A percentile compares a stretch with the other conserved stretches of the same genome.
Conservation (phyloP, 2,329 filamentous ascomycete species). For the Penicillium sp. region DNA sequence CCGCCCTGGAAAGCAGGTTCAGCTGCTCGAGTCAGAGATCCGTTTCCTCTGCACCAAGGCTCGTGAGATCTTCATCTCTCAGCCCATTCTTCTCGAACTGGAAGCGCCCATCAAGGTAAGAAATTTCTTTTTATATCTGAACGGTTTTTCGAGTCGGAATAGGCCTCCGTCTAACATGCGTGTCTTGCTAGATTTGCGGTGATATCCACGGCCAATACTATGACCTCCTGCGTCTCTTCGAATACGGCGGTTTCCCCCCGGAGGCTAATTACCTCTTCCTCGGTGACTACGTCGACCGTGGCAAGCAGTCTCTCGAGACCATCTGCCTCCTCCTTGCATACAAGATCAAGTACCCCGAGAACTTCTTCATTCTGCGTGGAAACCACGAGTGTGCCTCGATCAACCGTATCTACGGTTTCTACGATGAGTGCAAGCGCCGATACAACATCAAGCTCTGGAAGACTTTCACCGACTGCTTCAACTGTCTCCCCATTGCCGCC, state of each 20-base stretch:
- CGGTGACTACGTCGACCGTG: constrained; percentile 96
- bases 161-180: constrained; percentile 17
- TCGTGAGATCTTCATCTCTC: constrained; percentile 98
- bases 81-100: constrained; percentile 94
- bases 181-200: constrained; percentile 78
- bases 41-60: constrained; percentile 97
- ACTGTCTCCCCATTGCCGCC: constrained; percentile 94
- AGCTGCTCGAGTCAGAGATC: constrained; percentile 94
- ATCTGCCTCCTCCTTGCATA: constrained; percentile 95
- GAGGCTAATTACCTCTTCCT: constrained; percentile 99
- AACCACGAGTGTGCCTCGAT: constrained; percentile 99
- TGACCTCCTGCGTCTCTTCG: constrained; percentile 93
- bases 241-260: constrained; percentile 96
- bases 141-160: background rate
- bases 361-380: constrained; percentile 97
- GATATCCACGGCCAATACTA: constrained; percentile 99
- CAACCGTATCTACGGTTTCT: constrained; percentile 99
- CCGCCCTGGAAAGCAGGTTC: constrained; percentile 96
- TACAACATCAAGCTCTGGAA: constrained; percentile 99
- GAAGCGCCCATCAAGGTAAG: constrained; percentile 97
- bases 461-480: constrained; percentile 99
- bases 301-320: constrained; percentile 98
- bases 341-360: constrained; percentile 99
- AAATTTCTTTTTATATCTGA: background rate
- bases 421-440: constrained; percentile 98